Evolutionary conservation across 129 eudicot genomes (phyloP).

Genomic region (Tanacetum coccineum): DNA sequence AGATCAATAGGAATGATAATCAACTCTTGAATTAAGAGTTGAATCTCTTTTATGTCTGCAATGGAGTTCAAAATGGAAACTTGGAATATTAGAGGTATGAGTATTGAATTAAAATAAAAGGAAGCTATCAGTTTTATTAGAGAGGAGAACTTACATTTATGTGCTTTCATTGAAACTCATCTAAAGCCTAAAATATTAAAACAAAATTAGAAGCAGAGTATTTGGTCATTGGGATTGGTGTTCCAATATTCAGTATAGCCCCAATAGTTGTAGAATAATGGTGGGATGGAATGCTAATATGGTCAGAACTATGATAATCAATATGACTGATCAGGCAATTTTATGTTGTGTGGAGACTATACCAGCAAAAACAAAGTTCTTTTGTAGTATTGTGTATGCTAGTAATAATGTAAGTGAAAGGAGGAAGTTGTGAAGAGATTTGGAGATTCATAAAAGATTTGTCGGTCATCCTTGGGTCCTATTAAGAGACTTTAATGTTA

Average conservation of each 20-base stretch:
- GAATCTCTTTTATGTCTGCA: no score
- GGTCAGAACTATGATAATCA: background rate
- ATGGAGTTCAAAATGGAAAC: no score
- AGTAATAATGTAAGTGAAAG: no score
- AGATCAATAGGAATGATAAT: no score
- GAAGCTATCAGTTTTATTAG: no score
- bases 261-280: background rate
- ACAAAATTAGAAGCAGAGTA: background rate
- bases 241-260: background rate
- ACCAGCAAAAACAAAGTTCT: no score
- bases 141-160: no score
- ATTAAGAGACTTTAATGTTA: background rate
- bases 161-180: background rate
- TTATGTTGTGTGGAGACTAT: background rate
- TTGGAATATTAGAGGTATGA: no score
- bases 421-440: background rate
- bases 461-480: background rate
- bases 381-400: no score
- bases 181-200: background rate
- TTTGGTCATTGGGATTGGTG: background rate
- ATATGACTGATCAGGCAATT: background rate
- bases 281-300: background rate
- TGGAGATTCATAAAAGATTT: background rate
- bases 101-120: no score
- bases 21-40: no score